A percentile compares a stretch with the other conserved stretches of the same genome.
phyloP scores from a whole-genome alignment of 768 basidiomycete species.

The Collybiopsis confluens region DNA sequence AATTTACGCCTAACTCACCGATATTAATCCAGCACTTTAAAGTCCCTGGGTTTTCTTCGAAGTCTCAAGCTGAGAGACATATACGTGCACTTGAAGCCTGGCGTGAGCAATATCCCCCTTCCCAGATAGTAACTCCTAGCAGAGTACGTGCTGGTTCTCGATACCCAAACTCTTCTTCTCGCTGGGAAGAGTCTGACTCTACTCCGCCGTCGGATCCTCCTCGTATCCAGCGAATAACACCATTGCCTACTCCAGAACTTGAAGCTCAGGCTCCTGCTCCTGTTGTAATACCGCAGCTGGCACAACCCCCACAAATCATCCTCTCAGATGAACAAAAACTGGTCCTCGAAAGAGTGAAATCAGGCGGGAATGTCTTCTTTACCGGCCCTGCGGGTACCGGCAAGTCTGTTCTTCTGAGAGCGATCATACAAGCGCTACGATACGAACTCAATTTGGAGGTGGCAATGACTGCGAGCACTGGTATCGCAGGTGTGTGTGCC shows the following conservation, averaged over 20 bases:
- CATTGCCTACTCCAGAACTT: neutral
- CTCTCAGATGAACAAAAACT: constrained; percentile 36
- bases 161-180: constrained; percentile 4
- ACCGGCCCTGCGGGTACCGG: constrained; percentile 77
- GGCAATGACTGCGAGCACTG: constrained; percentile 64
- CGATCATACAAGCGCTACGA: constrained; percentile 45
- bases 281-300: neutral
- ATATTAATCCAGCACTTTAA: neutral
- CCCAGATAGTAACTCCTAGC: neutral
- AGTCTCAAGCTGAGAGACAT: neutral
- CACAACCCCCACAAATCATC: neutral
- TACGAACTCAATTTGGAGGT: constrained; percentile 21
- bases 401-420: constrained; percentile 66
- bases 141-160: neutral
- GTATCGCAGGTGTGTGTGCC: constrained; percentile 37
- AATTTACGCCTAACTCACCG: too few species aligned
- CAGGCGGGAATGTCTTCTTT: constrained; percentile 64
- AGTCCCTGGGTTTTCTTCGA: neutral
- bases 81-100: neutral
- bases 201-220: neutral
- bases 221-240: neutral
- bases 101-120: neutral
- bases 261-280: neutral
- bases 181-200: neutral
- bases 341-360: constrained; percentile 43